Evolutionary conservation across 352 stramenopile genomes (phyloP).

Genomic region (Thalassiosira gravida): DNA sequence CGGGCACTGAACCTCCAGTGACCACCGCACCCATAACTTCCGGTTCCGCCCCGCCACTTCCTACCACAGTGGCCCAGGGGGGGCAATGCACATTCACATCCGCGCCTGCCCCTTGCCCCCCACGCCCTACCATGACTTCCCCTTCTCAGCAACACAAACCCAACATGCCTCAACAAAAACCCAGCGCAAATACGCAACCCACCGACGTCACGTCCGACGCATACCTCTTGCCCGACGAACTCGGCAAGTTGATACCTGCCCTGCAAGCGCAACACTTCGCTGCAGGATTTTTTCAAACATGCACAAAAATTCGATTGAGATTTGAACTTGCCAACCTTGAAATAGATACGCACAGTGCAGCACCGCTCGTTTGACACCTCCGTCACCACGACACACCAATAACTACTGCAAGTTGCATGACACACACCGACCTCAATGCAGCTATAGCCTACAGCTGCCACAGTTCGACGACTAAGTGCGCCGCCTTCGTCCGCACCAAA

Average conservation of each 20-base stretch:
- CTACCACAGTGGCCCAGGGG: not conserved
- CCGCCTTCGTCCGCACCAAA: not conserved
- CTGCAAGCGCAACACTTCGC: not conserved
- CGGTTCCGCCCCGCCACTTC: not conserved
- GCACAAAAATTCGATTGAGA: not conserved
- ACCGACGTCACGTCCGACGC: not conserved
- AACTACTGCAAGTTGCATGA: not conserved
- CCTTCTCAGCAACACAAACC: not conserved
- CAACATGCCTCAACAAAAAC: not conserved
- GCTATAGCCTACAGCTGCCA: not conserved
- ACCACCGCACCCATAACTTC: not conserved
- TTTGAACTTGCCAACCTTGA: not conserved
- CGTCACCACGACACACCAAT: not conserved
- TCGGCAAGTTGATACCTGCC: not conserved
- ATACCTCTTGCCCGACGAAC: not conserved
- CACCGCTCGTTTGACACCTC: not conserved
- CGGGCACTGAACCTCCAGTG: not conserved
- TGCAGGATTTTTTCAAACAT: not conserved
- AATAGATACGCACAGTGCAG: not conserved
- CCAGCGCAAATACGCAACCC: not conserved
- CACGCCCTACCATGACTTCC: not conserved
- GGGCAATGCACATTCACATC: not conserved
- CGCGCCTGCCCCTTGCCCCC: no score
- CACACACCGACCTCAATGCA: not conserved
- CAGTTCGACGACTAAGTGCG: not conserved